A percentile compares a stretch with the other conserved stretches of the same genome.
phyloP scores from a whole-genome alignment of 345 rosid species.

The thale cress (Arabidopsis thaliana) region DNA sequence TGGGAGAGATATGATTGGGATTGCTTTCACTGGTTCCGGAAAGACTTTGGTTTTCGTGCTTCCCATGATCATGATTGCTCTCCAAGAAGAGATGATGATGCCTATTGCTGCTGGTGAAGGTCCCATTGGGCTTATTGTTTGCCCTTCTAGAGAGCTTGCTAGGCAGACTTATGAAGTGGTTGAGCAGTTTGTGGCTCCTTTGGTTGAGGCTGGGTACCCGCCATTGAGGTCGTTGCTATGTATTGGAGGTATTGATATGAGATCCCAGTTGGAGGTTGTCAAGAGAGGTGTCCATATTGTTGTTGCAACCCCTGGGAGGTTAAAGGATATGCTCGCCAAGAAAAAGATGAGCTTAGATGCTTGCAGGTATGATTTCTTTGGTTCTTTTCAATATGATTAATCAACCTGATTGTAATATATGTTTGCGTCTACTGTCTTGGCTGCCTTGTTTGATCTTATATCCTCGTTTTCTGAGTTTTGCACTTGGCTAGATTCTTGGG shows the following conservation, averaged over 20 bases:
- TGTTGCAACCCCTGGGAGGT: slow-evolving; percentile 93
- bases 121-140: slow-evolving; percentile 76
- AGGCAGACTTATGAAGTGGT: slow-evolving; percentile 91
- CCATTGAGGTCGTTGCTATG: slow-evolving; percentile 79
- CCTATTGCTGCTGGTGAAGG: slow-evolving; percentile 86
- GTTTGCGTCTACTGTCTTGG: not conserved
- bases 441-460: not conserved
- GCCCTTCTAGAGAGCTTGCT: slow-evolving; percentile 93
- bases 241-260: slow-evolving; percentile 94
- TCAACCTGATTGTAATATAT: not conserved
- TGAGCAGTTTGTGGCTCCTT: slow-evolving; percentile 70
- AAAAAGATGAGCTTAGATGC: slow-evolving; percentile 90
- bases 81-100: slow-evolving; percentile 96
- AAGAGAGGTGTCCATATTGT: slow-evolving; percentile 91
- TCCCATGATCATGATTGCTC: slow-evolving; percentile 85
- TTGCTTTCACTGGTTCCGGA: slow-evolving; percentile 92
- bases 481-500: not conserved
- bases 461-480: not conserved
- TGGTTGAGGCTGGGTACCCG: slow-evolving; percentile 69
- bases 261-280: slow-evolving; percentile 84
- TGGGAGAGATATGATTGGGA: slow-evolving; percentile 93
- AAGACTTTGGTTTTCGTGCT: slow-evolving; percentile 89
- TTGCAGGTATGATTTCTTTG: slow-evolving; percentile 63
- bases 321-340: slow-evolving; percentile 96
- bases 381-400: not conserved